Evolutionary conservation across 2,329 filamentous ascomycete genomes (phyloP).

Genomic region (Fusarium buharicum): DNA sequence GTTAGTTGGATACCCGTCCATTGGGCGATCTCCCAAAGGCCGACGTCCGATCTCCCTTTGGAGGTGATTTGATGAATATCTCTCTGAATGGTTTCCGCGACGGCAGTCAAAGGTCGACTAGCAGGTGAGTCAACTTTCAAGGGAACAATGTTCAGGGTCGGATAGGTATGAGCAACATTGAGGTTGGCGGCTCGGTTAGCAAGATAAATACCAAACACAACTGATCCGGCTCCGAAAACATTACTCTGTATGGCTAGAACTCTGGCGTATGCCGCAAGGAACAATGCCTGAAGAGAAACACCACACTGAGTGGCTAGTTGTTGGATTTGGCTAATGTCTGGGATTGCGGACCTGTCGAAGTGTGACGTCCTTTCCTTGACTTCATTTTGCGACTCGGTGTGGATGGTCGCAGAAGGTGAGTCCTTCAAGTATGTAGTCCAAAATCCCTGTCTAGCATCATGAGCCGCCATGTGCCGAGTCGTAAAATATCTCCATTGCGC

Average conservation of each 20-base stretch:
- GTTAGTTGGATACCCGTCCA: slow-evolving; percentile 81
- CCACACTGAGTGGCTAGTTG: slow-evolving; percentile 60
- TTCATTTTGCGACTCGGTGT: neutral
- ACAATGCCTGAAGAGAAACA: slow-evolving; percentile 76
- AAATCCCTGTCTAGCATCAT: slow-evolving; percentile 47
- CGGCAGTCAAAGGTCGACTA: slow-evolving; percentile 52
- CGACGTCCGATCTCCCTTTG: slow-evolving; percentile 64
- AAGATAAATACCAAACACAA: slow-evolving; percentile 83
- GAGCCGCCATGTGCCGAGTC: slow-evolving; percentile 14
- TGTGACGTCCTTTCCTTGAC: slow-evolving; percentile 35
- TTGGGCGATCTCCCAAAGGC: slow-evolving; percentile 74
- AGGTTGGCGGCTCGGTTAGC: slow-evolving; percentile 74
- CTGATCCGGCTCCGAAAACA: slow-evolving; percentile 18
- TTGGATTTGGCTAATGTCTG: slow-evolving; percentile 48
- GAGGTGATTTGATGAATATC: slow-evolving; percentile 71
- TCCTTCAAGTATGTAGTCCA: slow-evolving; percentile 56
- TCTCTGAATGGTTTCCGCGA: slow-evolving; percentile 71
- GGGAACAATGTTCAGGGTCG: slow-evolving; percentile 83
- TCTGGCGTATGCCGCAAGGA: slow-evolving; percentile 77
- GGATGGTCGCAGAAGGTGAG: neutral
- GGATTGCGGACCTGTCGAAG: slow-evolving; percentile 62
- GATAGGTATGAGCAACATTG: slow-evolving; percentile 63
- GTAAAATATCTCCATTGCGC: slow-evolving; percentile 45
- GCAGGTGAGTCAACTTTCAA: slow-evolving; percentile 63
- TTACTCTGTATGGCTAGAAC: slow-evolving; percentile 50